Percentiles rank a stretch among this genome's conserved stretches.
Conservation (phyloP, 768 basidiomycete genomes). For the Hygrophoropsis aurantiaca region DNA sequence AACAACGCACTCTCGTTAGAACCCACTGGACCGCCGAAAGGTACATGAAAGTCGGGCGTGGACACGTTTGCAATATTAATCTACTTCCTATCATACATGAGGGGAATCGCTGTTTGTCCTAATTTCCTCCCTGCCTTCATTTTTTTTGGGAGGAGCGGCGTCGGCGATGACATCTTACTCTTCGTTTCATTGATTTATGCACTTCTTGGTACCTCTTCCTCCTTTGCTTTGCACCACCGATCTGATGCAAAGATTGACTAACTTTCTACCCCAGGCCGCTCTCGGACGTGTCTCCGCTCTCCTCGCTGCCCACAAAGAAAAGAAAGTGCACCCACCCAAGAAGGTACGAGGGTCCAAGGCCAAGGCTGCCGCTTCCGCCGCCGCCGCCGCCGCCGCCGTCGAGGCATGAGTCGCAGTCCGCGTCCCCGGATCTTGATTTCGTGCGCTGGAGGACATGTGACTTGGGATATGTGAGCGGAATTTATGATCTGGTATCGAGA, state of each 20-base stretch:
- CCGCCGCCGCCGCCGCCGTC: no score
- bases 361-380: slow-evolving; percentile 9
- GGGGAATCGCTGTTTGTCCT: no score
- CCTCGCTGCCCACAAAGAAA: slow-evolving; percentile 66
- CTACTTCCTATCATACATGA: no score
- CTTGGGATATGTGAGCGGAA: no score
- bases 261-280: slow-evolving; percentile 49
- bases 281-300: slow-evolving; percentile 78
- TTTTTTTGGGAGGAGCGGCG: slow-evolving; percentile 29
- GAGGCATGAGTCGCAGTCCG: no score
- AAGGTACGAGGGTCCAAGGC: slow-evolving; percentile 75
- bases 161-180: slow-evolving; percentile 21
- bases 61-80: slow-evolving; percentile 86
- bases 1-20: slow-evolving; percentile 83
- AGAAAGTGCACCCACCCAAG: slow-evolving; percentile 64
- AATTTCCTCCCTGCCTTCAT: slow-evolving; percentile 28
- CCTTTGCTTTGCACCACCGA: no score
- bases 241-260: slow-evolving; percentile 51
- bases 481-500: no score
- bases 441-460: no score
- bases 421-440: no score
- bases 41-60: slow-evolving; percentile 87
- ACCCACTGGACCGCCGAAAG: slow-evolving; percentile 71
- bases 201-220: no score
- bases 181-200: neutral